Evolutionary conservation across 345 rosid species (phyloP), one percentile per base, ranked within the genome.

Genomic region (Syzygium oleosum): DNA sequence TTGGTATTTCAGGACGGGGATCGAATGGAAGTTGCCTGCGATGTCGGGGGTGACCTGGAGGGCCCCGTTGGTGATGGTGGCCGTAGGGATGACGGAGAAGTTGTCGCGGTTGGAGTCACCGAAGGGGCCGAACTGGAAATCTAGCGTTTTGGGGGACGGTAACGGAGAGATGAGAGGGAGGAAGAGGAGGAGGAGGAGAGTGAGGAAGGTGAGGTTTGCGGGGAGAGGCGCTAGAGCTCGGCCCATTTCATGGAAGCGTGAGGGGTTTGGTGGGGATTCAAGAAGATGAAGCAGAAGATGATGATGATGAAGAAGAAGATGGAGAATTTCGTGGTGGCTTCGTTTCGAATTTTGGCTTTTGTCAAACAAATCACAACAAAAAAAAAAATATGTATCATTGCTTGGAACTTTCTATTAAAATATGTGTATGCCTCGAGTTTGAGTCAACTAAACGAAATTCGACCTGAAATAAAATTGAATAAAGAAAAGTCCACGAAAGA

Each of bases 1-100:
- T 49, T 49, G 31, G 87, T 89, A 84, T 4, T 89, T 85, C 4
- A 61, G 3, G 23, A 90, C 84, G 53, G 49, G 41, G 41, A 38
- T 38, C 4, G 41, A 3, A 38, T 38, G 5, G 91, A 89, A 84
- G 89, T 89, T 59, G 22, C 56, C 83, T 80, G 85, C 84, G 52
- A 91, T 88, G 63, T 92, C 92, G n/a, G 93, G 91, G 41, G 93
- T 92, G 25, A 91, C 58, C 88, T 91, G 91, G 51, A 90, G 93
- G 12, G 91, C 93, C 2, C 11, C 0, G 29, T 89, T 88, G 90
- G 88, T 85, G 91, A 91, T 91, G 29, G 77, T 88, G 27, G 93
- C 88, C 25, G 91, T 87, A 3, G 12, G 0, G 6, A 59, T 52
- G 73, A 90, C 90, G 2, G 49, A 53, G 43, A 90, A 90, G 17